Base-by-base conservation (phyloP, 306 rosid species). In the Quercus aquifolioides region DNA sequence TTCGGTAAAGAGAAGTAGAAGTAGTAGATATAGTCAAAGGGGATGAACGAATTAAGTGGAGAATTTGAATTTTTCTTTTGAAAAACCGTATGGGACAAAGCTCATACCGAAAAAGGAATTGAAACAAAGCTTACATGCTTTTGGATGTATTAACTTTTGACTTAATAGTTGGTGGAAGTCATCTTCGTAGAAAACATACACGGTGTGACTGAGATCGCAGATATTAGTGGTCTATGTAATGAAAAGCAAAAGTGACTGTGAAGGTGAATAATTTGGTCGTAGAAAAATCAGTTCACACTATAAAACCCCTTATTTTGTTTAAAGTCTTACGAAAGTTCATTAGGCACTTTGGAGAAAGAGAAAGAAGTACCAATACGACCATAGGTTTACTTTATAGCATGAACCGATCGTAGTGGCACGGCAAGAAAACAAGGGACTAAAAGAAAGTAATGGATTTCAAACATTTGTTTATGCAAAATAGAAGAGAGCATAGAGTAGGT, bases 141-240 rank as follows among this genome's bases (percentile, higher is more conserved):
- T 89, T 76, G 87, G 85, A 89, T 84, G 86, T 77, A 84, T 79
- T 65, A 76, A 84, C 94, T 87, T 94, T 94, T 92, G 94, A 92
- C 97, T 89, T 83, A 10, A 49, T 75, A 74, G 80, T 56, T 83
- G 86, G 91, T 87, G 91, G 86, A 86, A 88, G 85, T 82, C 72
- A 10, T 76, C 86, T 79, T 75, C 59, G 54, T 43, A 74, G 67
- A 89, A 89, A 78, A 81, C 63, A 46, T 78, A 62, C 75, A 74
- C 69, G 68, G 52, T 62, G 46, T 41, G 46, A 41, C 46, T 41
- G 77, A 86, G 63, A 41, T 64, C 86, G 85, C 78, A 78, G 52
- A 78, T 18, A 46, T 59, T 57, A 82, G 85, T 86, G 85, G 87
- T 83, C 81, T 85, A 74, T 75, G 74, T 70, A 79, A 67, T 75